phyloP scores from a whole-genome alignment of 345 rosid species.

The Gossypium herbaceum region DNA sequence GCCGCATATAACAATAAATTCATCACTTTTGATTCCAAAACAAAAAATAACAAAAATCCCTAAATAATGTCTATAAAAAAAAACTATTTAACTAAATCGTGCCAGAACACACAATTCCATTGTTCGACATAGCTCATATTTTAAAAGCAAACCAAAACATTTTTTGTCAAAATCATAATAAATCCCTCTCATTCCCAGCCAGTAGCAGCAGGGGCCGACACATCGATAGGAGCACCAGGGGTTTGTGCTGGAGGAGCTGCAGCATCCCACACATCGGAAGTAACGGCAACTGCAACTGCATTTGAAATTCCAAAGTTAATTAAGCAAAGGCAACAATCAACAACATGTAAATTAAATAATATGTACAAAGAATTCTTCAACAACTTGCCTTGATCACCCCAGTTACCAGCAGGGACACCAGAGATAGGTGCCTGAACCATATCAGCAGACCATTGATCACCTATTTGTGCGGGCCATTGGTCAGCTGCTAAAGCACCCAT shows the following conservation, averaged over 20 bases:
- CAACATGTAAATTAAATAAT: neutral
- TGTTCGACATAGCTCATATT: slow-evolving; percentile 19
- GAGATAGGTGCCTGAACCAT: slow-evolving; percentile 49
- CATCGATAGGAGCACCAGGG: neutral
- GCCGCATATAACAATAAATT: slow-evolving; percentile 3
- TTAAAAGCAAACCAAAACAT: slow-evolving; percentile 13
- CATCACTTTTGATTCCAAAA: slow-evolving; percentile 1
- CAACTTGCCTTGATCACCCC: slow-evolving; percentile 33
- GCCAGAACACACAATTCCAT: slow-evolving; percentile 13
- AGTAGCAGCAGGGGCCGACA: slow-evolving; percentile 8
- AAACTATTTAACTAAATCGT: slow-evolving; percentile 20
- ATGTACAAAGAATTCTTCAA: neutral
- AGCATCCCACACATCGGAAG: slow-evolving; percentile 49
- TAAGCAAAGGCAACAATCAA: neutral
- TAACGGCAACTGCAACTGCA: slow-evolving; percentile 23
- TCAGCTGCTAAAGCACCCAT: slow-evolving; percentile 31
- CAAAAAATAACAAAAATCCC: slow-evolving; percentile 12
- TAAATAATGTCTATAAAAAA: neutral
- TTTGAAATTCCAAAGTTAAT: neutral
- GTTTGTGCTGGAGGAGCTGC: slow-evolving; percentile 27
- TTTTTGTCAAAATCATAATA: slow-evolving; percentile 5
- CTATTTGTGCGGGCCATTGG: slow-evolving; percentile 48
- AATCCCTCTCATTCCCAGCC: slow-evolving; percentile 44
- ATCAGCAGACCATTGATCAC: slow-evolving; percentile 68
- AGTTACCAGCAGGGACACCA: slow-evolving; percentile 44